A percentile compares a stretch with the other conserved stretches of the same genome.
phyloP scores from a whole-genome alignment of 345 rosid genomes.

The Sapria himalayana region DNA sequence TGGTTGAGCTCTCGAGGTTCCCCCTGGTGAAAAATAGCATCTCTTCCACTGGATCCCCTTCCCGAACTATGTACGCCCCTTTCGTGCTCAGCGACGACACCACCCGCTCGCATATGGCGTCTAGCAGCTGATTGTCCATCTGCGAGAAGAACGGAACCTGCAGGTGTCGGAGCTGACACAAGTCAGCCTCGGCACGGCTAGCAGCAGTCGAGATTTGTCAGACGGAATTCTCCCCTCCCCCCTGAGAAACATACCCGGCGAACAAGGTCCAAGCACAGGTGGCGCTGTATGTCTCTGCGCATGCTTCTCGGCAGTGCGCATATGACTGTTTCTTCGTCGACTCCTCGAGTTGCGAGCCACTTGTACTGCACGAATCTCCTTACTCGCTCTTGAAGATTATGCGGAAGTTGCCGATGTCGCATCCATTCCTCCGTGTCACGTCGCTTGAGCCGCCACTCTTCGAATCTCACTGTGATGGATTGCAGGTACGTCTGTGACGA shows the following conservation, averaged over 20 bases:
- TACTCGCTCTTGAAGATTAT: conserved; percentile 20
- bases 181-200: no score
- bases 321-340: conserved; percentile 28
- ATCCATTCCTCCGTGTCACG: conserved; percentile 44
- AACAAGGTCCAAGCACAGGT: conserved; percentile 36
- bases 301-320: conserved; percentile 24
- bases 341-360: conserved; percentile 37
- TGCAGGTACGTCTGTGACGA: conserved; percentile 44
- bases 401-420: conserved; percentile 35
- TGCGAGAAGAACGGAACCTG: conserved; percentile 90
- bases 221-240: no score
- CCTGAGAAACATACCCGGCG: conserved; percentile 22
- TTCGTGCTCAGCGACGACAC: conserved; percentile 67
- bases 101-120: conserved; percentile 82
- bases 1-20: conserved; percentile 72
- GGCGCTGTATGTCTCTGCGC: conserved; percentile 30
- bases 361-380: conserved; percentile 27
- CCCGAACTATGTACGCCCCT: conserved; percentile 69
- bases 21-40: conserved; percentile 87
- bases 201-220: no score
- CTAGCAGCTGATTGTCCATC: conserved; percentile 90
- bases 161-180: conserved; percentile 1
- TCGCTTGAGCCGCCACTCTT: conserved; percentile 40
- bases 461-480: conserved; percentile 31
- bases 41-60: conserved; percentile 80